phyloP scores from a whole-genome alignment of 2,329 filamentous ascomycete genomes.

The Phaeosphaeria sp. region DNA sequence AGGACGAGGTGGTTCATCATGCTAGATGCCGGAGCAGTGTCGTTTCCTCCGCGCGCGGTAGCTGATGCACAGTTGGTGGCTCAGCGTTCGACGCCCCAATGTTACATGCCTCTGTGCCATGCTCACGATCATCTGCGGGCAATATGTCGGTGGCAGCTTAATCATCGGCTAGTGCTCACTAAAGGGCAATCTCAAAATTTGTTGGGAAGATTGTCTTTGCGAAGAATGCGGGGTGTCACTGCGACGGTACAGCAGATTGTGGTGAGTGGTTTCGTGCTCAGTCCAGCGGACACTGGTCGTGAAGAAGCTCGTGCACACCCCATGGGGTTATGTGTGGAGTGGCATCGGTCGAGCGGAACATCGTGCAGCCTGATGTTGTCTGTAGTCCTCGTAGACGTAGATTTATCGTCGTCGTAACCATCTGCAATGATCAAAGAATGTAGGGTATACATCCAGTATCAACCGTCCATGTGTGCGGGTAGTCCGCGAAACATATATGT shows the following conservation, averaged over 20 bases:
- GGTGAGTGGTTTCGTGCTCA: constrained; percentile 1
- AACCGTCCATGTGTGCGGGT: too few species aligned
- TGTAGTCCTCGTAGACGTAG: too few species aligned
- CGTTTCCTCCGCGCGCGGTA: constrained; percentile 4
- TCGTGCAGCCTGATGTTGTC: too few species aligned
- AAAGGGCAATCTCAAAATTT: not conserved
- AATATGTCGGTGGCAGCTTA: not conserved
- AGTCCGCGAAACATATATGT: too few species aligned
- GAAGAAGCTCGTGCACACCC: constrained; percentile 14
- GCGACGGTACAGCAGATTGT: constrained; percentile 3
- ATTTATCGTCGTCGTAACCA: too few species aligned
- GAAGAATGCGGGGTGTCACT: constrained; percentile 10
- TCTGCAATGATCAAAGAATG: too few species aligned
- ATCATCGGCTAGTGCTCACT: not conserved
- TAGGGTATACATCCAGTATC: too few species aligned
- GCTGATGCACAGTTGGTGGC: not conserved
- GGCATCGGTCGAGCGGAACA: constrained; percentile 9
- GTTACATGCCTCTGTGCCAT: not conserved
- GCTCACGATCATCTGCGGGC: constrained; percentile 1
- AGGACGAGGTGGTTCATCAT: not conserved
- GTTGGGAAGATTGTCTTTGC: constrained; percentile 1
- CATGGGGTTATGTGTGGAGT: constrained; percentile 17
- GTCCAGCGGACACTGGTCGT: constrained; percentile 1
- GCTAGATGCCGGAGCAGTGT: constrained; percentile 3
- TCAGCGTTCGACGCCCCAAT: not conserved